Evolutionary conservation across 768 basidiomycete species (phyloP).

Genomic region (Auriscalpium microsporum): DNA sequence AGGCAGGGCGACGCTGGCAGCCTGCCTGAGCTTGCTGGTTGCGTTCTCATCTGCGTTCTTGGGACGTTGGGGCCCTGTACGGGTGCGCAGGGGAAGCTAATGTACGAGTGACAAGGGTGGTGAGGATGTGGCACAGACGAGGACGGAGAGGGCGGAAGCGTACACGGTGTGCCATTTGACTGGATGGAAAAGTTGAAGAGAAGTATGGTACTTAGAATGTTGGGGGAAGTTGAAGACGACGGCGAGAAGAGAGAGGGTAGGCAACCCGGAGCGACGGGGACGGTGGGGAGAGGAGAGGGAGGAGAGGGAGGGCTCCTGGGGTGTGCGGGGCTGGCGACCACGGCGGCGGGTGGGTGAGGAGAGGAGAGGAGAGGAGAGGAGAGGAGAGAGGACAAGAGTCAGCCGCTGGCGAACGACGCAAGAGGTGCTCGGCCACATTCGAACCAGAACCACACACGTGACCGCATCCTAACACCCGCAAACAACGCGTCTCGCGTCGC

Average conservation of each 20-base stretch:
- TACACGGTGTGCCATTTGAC: conserved; percentile 17
- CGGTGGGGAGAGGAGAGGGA: neutral
- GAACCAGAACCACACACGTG: conserved; percentile 14
- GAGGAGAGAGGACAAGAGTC: conserved; percentile 6
- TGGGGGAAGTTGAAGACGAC: conserved; percentile 3
- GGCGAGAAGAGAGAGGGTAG: conserved; percentile 5
- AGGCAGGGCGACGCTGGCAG: conserved; percentile 38
- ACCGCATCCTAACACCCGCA: conserved; percentile 9
- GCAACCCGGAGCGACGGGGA: neutral
- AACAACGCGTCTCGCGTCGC: conserved; percentile 15
- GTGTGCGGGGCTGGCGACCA: neutral
- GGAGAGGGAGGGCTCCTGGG: neutral
- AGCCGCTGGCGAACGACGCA: conserved; percentile 13
- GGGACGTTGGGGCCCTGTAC: conserved; percentile 52
- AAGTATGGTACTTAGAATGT: neutral
- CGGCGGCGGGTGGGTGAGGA: neutral
- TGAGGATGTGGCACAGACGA: conserved; percentile 11
- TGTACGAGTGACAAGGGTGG: conserved; percentile 2
- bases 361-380: neutral
- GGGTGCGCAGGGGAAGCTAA: conserved; percentile 60
- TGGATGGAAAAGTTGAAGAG: neutral
- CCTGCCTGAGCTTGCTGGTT: conserved; percentile 55
- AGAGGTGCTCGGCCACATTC: conserved; percentile 8
- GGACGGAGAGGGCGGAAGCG: neutral
- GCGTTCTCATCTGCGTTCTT: conserved; percentile 77